Base-by-base conservation (phyloP, 495 filamentous ascomycete genomes). In the Friedmanniomyces simplex region DNA sequence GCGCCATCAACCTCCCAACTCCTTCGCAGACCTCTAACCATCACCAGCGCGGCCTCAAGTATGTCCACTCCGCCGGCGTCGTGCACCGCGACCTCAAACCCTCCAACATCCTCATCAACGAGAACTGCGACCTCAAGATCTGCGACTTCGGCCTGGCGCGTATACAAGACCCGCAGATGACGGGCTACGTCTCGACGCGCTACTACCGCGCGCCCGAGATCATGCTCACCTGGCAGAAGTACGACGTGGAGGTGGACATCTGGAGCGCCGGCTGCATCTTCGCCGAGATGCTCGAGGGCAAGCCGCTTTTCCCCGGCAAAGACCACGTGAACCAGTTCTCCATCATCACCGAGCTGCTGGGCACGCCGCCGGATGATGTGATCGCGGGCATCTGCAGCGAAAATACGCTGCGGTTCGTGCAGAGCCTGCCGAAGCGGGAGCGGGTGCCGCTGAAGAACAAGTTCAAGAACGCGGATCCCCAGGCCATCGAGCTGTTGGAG, bases 181-280 rank as follows among this genome's bases (percentile, higher is more conserved):
- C 93, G 39, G 93, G 93, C 66, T 98, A 98, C 68, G 93, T 98
- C 42, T 98, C 93, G 49, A 98, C 93, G 51, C 79, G 93, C 75
- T 98, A 98, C 78, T 98, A 98, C 76, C 86, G 93, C 50, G 93
- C 93, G 4, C 93, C 93, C 16, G 93, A 98, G 73, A 98, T 98
- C 69, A 98, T 98, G 93, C 89, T 98, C 66, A 98, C 93, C 45
- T 98, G 93, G 93, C 93, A 98, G 72, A 98, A 97, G 74, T 98
- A 98, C 73, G 93, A 98, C 66, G 88, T 96, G 45, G 94, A 97
- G 76, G 93, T 98, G 50, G 93, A 98, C 71, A 96, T 98, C 66
- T 98, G 93, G 93, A 96, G 91, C 68, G 91, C 94, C 11, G 93
- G 91, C 54, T 98, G 93, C 73, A 98, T 98, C 66, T 98, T 98